Evolutionary conservation across 495 filamentous ascomycete species (phyloP), one percentile per base, ranked within the genome.

Genomic region (Apodospora peruviana): DNA sequence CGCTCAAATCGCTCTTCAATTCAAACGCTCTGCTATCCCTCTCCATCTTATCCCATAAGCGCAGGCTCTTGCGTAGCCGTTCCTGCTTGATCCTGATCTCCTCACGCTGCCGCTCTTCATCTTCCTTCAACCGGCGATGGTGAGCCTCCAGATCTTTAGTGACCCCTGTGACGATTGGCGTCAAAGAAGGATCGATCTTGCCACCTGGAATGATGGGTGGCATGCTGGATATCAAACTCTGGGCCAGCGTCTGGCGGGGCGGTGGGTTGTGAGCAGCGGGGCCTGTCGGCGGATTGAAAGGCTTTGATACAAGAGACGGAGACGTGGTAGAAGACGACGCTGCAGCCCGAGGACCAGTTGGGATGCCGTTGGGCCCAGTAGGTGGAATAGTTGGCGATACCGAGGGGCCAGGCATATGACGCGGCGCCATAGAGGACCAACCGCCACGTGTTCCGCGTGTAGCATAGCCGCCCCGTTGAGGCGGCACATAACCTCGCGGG

Each of bases 281-380:
- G 5, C 72, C 73, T 2, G 73, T 77, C 19, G 73, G 73, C 0
- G 73, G 73, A 40, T 77, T 77, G 51, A 77, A 77, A 0, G 70
- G 66, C 21, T 69, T 70, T 20, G 20, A 63, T 50, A n/a, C 58
- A 16, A 61, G 34, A 8, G 59, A 57, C 1, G 59, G 59, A 10
- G 61, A 62, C 0, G 43, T 27, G 16, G 34, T 45, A 41, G 4
- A 45, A 45, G 21, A 45, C 25, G 23, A 14, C 4, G 49, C 19
- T 22, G 51, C 45, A 17, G 50, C 58, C 27, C 54, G 61, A 3
- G 66, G 57, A 4, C 64, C 62, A 4, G 63, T 56, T 0, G 61
- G 57, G 2, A 41, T 41, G 39, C 39, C 39, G 9, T 11, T 41
- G 18, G 39, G 39, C 10, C 18, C 39, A 8, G 39, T 41, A 4